phyloP scores from a whole-genome alignment of 192 early-diverging fungal genomes.

The Blastocladiella britannica region DNA sequence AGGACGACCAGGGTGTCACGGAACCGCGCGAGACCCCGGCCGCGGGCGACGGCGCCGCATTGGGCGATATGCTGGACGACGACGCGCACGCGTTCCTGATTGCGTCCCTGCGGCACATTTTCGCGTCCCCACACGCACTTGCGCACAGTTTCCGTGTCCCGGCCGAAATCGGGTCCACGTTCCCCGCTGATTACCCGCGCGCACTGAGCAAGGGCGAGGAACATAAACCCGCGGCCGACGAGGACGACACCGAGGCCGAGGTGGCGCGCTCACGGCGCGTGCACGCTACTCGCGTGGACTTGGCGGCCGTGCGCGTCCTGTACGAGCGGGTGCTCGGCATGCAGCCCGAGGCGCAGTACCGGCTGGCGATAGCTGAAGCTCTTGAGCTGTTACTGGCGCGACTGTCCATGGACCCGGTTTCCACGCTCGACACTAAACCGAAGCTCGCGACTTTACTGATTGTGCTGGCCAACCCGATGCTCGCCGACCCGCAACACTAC shows the following conservation, averaged over 20 bases:
- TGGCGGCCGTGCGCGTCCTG: slow-evolving; percentile 11
- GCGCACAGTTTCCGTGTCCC: background rate
- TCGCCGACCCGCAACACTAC: slow-evolving; percentile 21
- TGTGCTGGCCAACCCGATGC: slow-evolving; percentile 29
- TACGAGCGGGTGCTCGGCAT: slow-evolving; percentile 15
- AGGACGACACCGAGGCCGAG: too few species aligned
- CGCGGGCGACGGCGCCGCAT: background rate
- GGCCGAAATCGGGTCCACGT: background rate
- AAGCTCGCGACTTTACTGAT: slow-evolving; percentile 11
- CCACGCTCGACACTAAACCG: slow-evolving; percentile 12
- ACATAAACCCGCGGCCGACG: too few species aligned
- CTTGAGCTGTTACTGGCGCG: slow-evolving; percentile 32
- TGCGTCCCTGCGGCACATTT: background rate
- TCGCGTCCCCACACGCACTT: background rate
- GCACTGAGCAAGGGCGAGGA: too few species aligned
- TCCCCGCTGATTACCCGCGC: too few species aligned
- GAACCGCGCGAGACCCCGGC: background rate
- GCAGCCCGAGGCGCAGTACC: slow-evolving; percentile 12
- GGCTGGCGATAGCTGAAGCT: slow-evolving; percentile 20
- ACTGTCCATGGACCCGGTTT: slow-evolving; percentile 19
- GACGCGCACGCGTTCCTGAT: background rate
- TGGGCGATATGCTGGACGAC: background rate
- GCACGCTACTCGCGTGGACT: slow-evolving; percentile 5
- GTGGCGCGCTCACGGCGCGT: too few species aligned
- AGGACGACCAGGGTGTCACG: background rate